A percentile compares a stretch with the other conserved stretches of the same genome.
phyloP scores from a whole-genome alignment of 176 grass and related monocot genomes.

The Bonia amplexicaulis region DNA sequence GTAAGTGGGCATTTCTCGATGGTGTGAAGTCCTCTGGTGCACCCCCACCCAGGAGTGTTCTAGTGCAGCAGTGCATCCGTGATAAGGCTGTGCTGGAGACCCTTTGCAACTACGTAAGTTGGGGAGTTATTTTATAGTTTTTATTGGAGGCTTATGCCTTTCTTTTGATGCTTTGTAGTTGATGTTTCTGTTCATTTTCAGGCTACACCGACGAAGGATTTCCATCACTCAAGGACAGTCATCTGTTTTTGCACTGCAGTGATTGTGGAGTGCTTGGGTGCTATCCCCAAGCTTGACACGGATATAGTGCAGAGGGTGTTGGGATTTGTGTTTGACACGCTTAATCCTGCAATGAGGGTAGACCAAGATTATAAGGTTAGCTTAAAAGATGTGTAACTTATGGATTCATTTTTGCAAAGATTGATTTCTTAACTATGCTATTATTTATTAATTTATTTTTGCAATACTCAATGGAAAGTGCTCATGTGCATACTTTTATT shows the following conservation, averaged over 20 bases:
- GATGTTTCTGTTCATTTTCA: constrained; percentile 34
- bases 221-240: constrained; percentile 60
- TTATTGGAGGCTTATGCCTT: constrained; percentile 4
- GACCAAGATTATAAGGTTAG: constrained; percentile 76
- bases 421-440: neutral
- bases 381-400: neutral
- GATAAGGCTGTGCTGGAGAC: constrained; percentile 81
- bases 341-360: constrained; percentile 60
- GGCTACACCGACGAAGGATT: constrained; percentile 66
- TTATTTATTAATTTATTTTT: neutral
- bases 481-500: neutral
- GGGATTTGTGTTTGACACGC: constrained; percentile 77
- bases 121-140: neutral
- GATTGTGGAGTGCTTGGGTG: constrained; percentile 79
- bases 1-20: constrained; percentile 86
- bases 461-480: neutral
- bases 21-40: constrained; percentile 72
- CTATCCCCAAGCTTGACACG: constrained; percentile 71
- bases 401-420: neutral
- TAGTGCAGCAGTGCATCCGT: constrained; percentile 85
- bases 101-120: constrained; percentile 80
- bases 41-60: constrained; percentile 65
- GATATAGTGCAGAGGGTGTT: constrained; percentile 77
- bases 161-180: constrained; percentile 21
- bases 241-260: constrained; percentile 84